These are phyloP conservation scores for Nelumbo lutea DNA, from an alignment of 164 flowering plant species.

Conservation along the genomic window DNA sequence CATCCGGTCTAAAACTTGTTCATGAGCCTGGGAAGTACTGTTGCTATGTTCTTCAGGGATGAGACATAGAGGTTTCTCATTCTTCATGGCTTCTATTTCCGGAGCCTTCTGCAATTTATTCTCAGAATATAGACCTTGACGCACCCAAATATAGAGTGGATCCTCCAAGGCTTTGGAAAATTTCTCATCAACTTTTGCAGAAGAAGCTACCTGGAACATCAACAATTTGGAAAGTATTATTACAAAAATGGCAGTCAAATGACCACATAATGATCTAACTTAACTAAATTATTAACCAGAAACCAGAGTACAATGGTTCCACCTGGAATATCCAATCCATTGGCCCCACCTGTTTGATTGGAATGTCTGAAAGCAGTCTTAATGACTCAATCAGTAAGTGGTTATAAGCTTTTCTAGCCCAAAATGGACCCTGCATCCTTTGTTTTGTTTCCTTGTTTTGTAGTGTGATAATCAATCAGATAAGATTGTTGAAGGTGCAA, in stretches of 20 bases:
- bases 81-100: constrained; percentile 13
- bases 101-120: constrained; percentile 10
- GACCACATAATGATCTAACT: background rate
- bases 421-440: too few relatives aligned
- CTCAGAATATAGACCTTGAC: constrained; percentile 38
- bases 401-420: too few relatives aligned
- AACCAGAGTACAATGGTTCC: background rate
- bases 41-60: constrained; percentile 14
- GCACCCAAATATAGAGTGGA: constrained; percentile 53
- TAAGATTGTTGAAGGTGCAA: too few relatives aligned
- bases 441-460: too few relatives aligned
- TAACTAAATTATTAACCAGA: background rate
- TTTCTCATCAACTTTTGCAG: constrained; percentile 47
- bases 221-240: constrained; percentile 1
- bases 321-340: background rate
- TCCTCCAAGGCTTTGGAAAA: constrained; percentile 49
- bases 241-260: background rate
- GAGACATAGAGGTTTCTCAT: constrained; percentile 12
- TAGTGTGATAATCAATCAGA: too few relatives aligned
- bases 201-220: constrained; percentile 52
- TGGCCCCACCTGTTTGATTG: background rate
- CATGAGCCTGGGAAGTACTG: constrained; percentile 7
- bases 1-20: constrained; percentile 6
- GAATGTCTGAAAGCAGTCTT: background rate
- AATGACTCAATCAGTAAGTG: background rate